A percentile compares a stretch with the other conserved stretches of the same genome.
These are phyloP conservation scores for Gracilaria domingensis DNA, from an alignment of 23 red algal genomes.

Conservation along the genomic window DNA sequence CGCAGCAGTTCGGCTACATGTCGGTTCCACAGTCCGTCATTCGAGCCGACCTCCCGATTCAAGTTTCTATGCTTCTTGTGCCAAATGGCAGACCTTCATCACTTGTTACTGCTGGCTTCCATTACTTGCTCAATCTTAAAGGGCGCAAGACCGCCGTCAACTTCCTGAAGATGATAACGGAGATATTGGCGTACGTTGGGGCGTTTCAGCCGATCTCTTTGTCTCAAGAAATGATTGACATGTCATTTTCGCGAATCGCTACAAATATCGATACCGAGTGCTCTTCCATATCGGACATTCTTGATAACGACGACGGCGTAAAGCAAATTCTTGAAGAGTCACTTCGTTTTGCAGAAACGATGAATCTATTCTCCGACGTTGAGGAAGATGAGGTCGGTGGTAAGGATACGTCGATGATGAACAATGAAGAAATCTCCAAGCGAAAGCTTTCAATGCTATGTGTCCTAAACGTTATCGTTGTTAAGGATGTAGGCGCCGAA, in stretches of 20 bases:
- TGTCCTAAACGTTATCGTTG: slow-evolving; percentile 59
- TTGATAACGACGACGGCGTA: slow-evolving; percentile 31
- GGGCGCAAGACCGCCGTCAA: slow-evolving; percentile 47
- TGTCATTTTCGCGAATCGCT: slow-evolving; percentile 32
- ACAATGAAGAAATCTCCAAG: not conserved
- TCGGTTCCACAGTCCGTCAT: slow-evolving; percentile 63
- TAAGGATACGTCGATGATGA: not conserved
- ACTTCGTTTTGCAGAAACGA: slow-evolving; percentile 17
- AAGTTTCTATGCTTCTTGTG: slow-evolving; percentile 60
- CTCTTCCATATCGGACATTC: slow-evolving; percentile 26
- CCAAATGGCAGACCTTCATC: slow-evolving; percentile 51
- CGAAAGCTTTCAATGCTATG: slow-evolving; percentile 57
- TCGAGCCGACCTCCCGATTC: slow-evolving; percentile 62
- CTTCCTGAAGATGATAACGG: slow-evolving; percentile 54
- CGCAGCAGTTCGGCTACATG: slow-evolving; percentile 45
- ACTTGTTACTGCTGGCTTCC: slow-evolving; percentile 40
- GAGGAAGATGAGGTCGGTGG: not conserved
- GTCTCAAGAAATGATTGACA: slow-evolving; percentile 49
- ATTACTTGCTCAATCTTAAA: slow-evolving; percentile 48
- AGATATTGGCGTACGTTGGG: slow-evolving; percentile 64
- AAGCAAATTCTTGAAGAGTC: slow-evolving; percentile 36
- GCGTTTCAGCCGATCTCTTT: slow-evolving; percentile 22
- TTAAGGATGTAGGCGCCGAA: slow-evolving; percentile 48
- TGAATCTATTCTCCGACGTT: slow-evolving; percentile 32
- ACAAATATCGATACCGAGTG: slow-evolving; percentile 6